These are phyloP conservation scores for Talaromyces amestolkiae DNA, from an alignment of 2,329 filamentous ascomycete species.

Conservation along the genomic window DNA sequence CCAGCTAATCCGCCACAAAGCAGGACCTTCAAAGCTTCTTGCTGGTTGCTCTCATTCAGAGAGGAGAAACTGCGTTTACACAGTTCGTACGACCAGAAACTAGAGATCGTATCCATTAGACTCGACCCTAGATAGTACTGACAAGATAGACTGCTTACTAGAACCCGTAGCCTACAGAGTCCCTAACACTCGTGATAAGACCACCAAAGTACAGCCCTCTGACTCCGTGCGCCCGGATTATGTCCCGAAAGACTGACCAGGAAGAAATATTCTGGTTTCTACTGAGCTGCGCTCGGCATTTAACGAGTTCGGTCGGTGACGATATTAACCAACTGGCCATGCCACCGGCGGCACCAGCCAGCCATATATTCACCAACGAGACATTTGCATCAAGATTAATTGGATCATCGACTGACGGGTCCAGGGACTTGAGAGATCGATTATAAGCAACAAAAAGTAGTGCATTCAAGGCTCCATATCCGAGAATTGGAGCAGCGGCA, in stretches of 20 bases:
- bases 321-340: constrained; percentile 82
- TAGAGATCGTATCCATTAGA: constrained; percentile 26
- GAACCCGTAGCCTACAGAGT: constrained; percentile 92
- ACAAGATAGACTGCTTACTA: constrained; percentile 55
- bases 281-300: constrained; percentile 79
- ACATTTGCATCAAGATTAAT: constrained; percentile 40
- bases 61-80: constrained; percentile 59
- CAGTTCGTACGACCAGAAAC: constrained; percentile 87
- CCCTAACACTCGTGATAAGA: constrained; percentile 73
- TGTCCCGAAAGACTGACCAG: constrained; percentile 62
- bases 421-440: constrained; percentile 66
- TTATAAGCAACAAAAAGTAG: constrained; percentile 90
- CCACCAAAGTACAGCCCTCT: constrained; percentile 79
- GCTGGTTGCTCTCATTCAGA: constrained; percentile 46
- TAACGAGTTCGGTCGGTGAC: constrained; percentile 85
- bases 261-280: constrained; percentile 52
- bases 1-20: constrained; percentile 86
- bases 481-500: constrained; percentile 78
- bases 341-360: constrained; percentile 77
- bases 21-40: constrained; percentile 62
- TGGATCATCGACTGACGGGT: constrained; percentile 42
- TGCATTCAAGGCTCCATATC: constrained; percentile 88
- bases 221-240: constrained; percentile 59
- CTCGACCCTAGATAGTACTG: background rate
- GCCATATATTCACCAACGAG: constrained; percentile 67